Conservation (phyloP, 148 eudicot species). For the Vaccinium corymbosum region DNA sequence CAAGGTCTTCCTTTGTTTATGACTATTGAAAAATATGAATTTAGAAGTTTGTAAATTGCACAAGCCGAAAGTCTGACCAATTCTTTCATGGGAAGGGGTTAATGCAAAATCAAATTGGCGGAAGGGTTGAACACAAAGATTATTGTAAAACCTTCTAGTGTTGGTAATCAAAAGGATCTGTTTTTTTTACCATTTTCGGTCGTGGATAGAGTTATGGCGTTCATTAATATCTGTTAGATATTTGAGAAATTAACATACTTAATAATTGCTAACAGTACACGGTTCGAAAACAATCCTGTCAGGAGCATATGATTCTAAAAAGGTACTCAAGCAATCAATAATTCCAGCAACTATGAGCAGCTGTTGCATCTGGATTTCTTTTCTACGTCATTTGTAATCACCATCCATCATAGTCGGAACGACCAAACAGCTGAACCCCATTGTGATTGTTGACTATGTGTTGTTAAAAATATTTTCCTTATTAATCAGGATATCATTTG, state of each 20-base stretch:
- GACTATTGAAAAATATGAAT: background rate
- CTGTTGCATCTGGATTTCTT: background rate
- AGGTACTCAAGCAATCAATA: background rate
- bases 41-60: background rate
- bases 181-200: background rate
- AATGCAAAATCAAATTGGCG: background rate
- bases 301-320: background rate
- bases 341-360: background rate
- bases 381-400: background rate
- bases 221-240: background rate
- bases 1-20: background rate
- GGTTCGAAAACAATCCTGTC: background rate
- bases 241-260: background rate
- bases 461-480: slow-evolving; percentile 7
- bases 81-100: background rate
- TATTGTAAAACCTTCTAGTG: background rate
- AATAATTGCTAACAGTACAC: background rate
- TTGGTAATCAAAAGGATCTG: background rate
- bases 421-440: background rate
- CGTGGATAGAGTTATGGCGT: background rate
- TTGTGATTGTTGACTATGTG: background rate
- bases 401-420: background rate
- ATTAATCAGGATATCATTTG: slow-evolving; percentile 37
- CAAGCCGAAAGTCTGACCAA: background rate
- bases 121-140: background rate